These are phyloP conservation scores for Myxozyma mucilagina DNA, from an alignment of 805 yeast species.

Conservation along the genomic window DNA sequence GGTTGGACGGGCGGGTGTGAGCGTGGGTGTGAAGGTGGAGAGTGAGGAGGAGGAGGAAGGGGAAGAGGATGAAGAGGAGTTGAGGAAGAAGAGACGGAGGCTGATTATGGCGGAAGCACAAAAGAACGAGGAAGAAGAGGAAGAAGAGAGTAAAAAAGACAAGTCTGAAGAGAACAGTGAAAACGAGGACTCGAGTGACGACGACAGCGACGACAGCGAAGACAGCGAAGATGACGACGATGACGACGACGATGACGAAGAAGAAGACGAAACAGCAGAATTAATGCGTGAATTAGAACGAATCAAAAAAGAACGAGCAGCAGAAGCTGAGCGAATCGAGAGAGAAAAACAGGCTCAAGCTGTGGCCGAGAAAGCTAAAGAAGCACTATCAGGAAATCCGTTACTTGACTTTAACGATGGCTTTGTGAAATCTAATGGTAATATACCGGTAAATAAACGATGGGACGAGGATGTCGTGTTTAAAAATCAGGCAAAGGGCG, in stretches of 20 bases:
- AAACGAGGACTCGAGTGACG: slow-evolving; percentile 3
- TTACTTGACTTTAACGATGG: slow-evolving; percentile 31
- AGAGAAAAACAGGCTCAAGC: slow-evolving; percentile 29
- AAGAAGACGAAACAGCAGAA: slow-evolving; percentile 41
- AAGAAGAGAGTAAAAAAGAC: background rate
- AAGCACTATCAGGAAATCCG: slow-evolving; percentile 41
- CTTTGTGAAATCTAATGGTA: slow-evolving; percentile 5
- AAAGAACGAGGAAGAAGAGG: slow-evolving; percentile 22
- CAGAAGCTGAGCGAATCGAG: slow-evolving; percentile 33
- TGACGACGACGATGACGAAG: slow-evolving; percentile 35
- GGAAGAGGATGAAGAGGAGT: slow-evolving; percentile 17
- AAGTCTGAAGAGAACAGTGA: slow-evolving; percentile 12
- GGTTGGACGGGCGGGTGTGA: slow-evolving; percentile 10
- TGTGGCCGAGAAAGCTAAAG: slow-evolving; percentile 33
- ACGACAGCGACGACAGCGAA: slow-evolving; percentile 15
- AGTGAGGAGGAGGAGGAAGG: slow-evolving; percentile 11
- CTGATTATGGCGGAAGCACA: slow-evolving; percentile 29
- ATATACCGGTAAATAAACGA: slow-evolving; percentile 1
- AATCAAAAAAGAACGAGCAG: slow-evolving; percentile 40
- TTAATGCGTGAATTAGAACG: slow-evolving; percentile 41
- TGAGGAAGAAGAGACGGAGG: slow-evolving; percentile 20
- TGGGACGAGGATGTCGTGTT: slow-evolving; percentile 44
- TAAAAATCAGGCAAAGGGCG: slow-evolving; percentile 39
- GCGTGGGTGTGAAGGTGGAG: slow-evolving; percentile 5
- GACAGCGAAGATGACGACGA: slow-evolving; percentile 23